Evolutionary conservation across 192 early-diverging fungal genomes (phyloP), one percentile per base, ranked within the genome.

Genomic region (Entomortierella beljakovae): DNA sequence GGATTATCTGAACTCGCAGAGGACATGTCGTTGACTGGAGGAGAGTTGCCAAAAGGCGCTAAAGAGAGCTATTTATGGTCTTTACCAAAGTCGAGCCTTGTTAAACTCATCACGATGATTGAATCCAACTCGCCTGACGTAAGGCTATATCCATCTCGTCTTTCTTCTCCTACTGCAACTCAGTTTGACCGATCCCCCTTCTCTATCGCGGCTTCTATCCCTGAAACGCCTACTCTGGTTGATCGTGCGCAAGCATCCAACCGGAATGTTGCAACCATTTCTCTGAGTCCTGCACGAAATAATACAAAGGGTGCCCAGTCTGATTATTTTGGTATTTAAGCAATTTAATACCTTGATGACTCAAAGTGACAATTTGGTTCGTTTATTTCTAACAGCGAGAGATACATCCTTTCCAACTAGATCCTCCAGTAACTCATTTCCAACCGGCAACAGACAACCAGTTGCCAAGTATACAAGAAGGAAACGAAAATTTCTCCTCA

Each of bases 11-110:
- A 32, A 10, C 48, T 70, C 31, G 35, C 62, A 16, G 75, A 79
- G 40, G 75, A 79, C n/a, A 70, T 79, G 75, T 60, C 67, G 4
- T 58, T 79, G 33, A 65, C 75, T 6, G 67, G 75, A 6, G 43
- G 61, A 3, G 56, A 79, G 26, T 43, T 79, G 3, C 20, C 68
- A 18, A 60, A 65, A 61, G 57, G 42, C 0, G 35, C 70, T 29
- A 69, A 70, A 16, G 75, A 70, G 8, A 79, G 28, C 46, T 79
- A 65, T 31, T 42, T 79, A 13, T 22, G 34, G 29, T 63, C 67
- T 10, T n/a, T 79, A 33, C 33, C 61, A 3, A 79, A 65, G 25
- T 62, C 43, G 15, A 61, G 64, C 20, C 46, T 79, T 15, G 40
- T 79, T 35, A 56, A 70, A 25, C 61, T 79, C 20, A 79, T 79